Percentiles rank a stretch among this genome's conserved stretches.
phyloP scores from a whole-genome alignment of 2,329 filamentous ascomycete species.

The Diplodia sapinea region DNA sequence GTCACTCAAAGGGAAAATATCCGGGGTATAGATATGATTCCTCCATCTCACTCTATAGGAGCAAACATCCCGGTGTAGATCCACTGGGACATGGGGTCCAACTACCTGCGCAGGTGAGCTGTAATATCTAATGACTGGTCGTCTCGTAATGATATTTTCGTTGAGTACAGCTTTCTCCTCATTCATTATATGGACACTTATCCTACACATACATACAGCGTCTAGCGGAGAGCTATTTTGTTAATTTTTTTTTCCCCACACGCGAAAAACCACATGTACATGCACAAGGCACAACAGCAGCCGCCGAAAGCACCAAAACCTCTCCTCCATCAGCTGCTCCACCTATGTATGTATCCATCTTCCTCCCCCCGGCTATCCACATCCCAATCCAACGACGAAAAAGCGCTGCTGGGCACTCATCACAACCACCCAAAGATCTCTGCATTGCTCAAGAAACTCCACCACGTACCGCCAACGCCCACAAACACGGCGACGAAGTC shows the following conservation, averaged over 20 bases:
- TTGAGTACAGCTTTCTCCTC: neutral
- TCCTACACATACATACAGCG: neutral
- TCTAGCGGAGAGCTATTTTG: neutral
- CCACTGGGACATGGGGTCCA: neutral
- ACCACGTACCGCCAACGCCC: slow-evolving; percentile 74
- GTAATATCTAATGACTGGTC: neutral
- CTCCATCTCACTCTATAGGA: too few species aligned
- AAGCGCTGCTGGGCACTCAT: neutral
- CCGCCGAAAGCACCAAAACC: neutral
- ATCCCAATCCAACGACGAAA: neutral
- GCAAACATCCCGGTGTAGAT: too few species aligned
- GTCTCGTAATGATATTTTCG: neutral
- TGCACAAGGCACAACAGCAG: neutral
- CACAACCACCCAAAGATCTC: slow-evolving; percentile 76
- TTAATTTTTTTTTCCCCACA: too few species aligned
- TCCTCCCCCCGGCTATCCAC: neutral
- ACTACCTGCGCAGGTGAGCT: neutral
- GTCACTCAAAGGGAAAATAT: neutral
- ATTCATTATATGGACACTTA: neutral
- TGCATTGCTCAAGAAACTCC: slow-evolving; percentile 76
- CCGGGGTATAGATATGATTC: neutral
- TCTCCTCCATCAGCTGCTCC: neutral
- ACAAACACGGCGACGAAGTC: slow-evolving; percentile 76
- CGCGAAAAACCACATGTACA: neutral
- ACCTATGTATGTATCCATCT: neutral